Evolutionary conservation across 2,329 filamentous ascomycete species (phyloP).

Genomic region (Sporothrix euskadiensis): DNA sequence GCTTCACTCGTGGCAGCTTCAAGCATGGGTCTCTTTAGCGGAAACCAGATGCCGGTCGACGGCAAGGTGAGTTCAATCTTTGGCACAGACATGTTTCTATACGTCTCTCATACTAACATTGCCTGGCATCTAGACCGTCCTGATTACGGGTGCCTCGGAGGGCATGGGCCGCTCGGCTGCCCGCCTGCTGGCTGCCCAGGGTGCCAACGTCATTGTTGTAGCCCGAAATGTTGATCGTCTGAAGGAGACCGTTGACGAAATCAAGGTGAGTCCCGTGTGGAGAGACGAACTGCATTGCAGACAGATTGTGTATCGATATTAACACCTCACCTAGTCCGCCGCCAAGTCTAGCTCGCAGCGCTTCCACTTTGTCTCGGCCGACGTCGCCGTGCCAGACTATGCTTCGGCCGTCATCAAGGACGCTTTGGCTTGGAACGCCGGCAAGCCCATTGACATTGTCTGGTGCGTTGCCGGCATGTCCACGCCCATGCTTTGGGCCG

Average conservation of each 20-base stretch:
- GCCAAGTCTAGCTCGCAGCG: constrained; percentile 70
- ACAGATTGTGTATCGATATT: background rate
- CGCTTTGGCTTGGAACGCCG: constrained; percentile 76
- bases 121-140: constrained; percentile 49
- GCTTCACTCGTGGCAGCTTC: constrained; percentile 39
- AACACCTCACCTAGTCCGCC: constrained; percentile 50
- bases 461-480: constrained; percentile 85
- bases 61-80: constrained; percentile 63
- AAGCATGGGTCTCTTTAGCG: constrained; percentile 68
- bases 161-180: constrained; percentile 83
- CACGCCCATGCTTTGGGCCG: constrained; percentile 73
- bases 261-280: constrained; percentile 52
- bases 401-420: constrained; percentile 69
- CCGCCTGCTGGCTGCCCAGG: constrained; percentile 73
- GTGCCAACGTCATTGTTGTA: constrained; percentile 83
- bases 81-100: no score
- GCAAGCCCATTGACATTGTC: constrained; percentile 73
- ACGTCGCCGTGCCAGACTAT: constrained; percentile 71
- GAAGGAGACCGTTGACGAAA: constrained; percentile 63
- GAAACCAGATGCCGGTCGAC: constrained; percentile 79
- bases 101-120: background rate
- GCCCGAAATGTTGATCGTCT: constrained; percentile 77
- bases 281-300: no score
- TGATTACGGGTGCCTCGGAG: constrained; percentile 89
- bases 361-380: constrained; percentile 81